phyloP scores from a whole-genome alignment of 2,329 filamentous ascomycete genomes.

The Scytalidium lignicola region DNA sequence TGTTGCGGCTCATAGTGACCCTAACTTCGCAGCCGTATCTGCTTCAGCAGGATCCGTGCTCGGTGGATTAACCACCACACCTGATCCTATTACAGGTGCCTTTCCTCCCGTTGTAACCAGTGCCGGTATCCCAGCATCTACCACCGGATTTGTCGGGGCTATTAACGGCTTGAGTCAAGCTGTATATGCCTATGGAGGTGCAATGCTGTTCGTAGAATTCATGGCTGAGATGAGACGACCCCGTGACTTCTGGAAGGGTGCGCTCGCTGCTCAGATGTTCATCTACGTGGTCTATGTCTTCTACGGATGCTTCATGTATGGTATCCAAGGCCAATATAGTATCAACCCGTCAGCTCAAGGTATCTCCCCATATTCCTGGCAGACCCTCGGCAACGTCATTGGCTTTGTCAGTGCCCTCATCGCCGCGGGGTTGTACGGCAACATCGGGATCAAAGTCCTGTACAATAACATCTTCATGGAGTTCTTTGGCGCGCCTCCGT shows the following conservation, averaged over 20 bases:
- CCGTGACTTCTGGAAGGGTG: conserved; percentile 38
- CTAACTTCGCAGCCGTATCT: conserved; percentile 25
- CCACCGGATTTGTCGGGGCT: conserved; percentile 8
- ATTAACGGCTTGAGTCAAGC: conserved; percentile 8
- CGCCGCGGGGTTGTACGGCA: conserved; percentile 31
- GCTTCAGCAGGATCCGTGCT: conserved; percentile 11
- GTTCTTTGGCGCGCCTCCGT: conserved; percentile 39
- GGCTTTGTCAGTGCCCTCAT: conserved; percentile 1
- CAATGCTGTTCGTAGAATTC: conserved; percentile 51
- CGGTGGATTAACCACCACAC: conserved; percentile 7
- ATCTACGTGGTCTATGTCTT: conserved; percentile 39
- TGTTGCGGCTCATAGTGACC: conserved; percentile 40
- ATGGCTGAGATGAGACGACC: conserved; percentile 46
- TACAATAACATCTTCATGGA: conserved; percentile 40
- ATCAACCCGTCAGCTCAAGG: conserved; percentile 39
- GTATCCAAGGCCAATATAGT: conserved; percentile 27
- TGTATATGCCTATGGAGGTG: conserved; percentile 46
- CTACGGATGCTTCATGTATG: conserved; percentile 39
- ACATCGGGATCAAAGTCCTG: conserved; percentile 41
- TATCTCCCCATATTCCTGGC: conserved; percentile 33
- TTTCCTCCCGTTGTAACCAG: conserved; percentile 10
- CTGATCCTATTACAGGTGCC: conserved; percentile 3
- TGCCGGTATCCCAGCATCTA: conserved; percentile 2
- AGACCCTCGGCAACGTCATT: conserved; percentile 5
- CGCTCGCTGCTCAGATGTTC: conserved; percentile 34